Evolutionary conservation across 106 monocot genomes (phyloP).

Genomic region (Cymbidium sinense): DNA sequence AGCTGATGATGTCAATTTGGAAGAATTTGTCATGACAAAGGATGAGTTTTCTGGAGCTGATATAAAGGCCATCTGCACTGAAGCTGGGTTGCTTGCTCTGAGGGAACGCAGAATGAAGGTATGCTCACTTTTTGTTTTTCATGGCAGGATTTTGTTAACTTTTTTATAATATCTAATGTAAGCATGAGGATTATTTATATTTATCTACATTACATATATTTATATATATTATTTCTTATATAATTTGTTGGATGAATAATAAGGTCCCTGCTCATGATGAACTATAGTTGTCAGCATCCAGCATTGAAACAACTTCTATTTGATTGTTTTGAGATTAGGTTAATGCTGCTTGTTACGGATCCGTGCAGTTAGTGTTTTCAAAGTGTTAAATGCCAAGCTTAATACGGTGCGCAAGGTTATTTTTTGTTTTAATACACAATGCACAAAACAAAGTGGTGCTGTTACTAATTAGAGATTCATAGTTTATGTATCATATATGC

Average conservation of each 20-base stretch:
- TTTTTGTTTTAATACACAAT: no score
- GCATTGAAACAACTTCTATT: not conserved
- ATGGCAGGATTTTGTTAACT: not conserved
- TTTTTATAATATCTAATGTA: not conserved
- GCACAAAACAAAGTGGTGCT: no score
- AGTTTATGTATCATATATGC: no score
- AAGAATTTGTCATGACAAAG: constrained; percentile 99
- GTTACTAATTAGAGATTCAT: no score
- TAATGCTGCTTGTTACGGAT: not conserved
- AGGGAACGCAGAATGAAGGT: constrained; percentile 96
- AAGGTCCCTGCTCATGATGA: not conserved
- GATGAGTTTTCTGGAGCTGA: constrained; percentile 98
- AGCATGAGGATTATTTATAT: not conserved
- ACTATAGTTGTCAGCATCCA: not conserved
- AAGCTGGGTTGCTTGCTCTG: constrained; percentile 92
- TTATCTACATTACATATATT: not conserved
- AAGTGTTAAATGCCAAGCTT: no score
- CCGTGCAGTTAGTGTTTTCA: not conserved
- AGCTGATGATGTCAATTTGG: constrained; percentile 90
- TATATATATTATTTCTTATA: not conserved
- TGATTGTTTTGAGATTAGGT: not conserved
- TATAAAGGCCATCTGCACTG: constrained; percentile 96
- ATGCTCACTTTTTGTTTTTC: not conserved
- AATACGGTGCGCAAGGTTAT: no score
- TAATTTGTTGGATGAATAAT: no score